Percentiles rank a stretch among this genome's conserved stretches.
These are phyloP conservation scores for Tillandsia leiboldiana DNA, from an alignment of 176 grass and related monocot species.

Conservation along the genomic window DNA sequence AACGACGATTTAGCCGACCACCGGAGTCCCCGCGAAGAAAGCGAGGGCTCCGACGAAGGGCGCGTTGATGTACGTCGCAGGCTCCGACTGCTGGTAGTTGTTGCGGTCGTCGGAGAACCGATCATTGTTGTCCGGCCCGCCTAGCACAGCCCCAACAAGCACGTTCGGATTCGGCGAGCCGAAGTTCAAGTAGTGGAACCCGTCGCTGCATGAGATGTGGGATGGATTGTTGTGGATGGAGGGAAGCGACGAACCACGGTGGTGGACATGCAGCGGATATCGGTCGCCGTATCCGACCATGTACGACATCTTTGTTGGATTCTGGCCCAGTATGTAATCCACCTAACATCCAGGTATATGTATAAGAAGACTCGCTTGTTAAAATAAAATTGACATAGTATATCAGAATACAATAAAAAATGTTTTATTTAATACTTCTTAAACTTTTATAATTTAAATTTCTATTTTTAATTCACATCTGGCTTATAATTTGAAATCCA, in stretches of 20 bases:
- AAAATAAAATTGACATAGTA: too few species aligned
- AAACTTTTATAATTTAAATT: too few species aligned
- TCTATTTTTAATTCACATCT: too few species aligned
- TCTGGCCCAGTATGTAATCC: conserved; percentile 76
- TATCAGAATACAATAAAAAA: too few species aligned
- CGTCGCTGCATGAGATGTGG: conserved; percentile 42
- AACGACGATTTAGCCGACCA: too few species aligned
- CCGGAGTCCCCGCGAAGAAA: conserved; percentile 47
- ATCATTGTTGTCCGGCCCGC: conserved; percentile 46
- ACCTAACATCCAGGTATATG: conserved; percentile 21
- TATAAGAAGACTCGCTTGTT: too few species aligned
- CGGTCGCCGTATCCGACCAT: conserved; percentile 64
- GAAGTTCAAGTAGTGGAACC: conserved; percentile 65
- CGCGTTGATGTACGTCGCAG: conserved; percentile 87
- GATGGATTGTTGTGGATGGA: conserved; percentile 33
- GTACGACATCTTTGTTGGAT: conserved; percentile 62
- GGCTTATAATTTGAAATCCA: too few species aligned
- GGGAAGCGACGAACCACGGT: conserved; percentile 72
- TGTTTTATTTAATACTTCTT: too few species aligned
- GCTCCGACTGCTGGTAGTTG: conserved; percentile 67
- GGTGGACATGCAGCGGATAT: conserved; percentile 41
- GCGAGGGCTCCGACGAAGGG: conserved; percentile 75
- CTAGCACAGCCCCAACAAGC: conserved; percentile 54
- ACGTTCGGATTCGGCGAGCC: conserved; percentile 49
- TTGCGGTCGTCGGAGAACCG: conserved; percentile 61